Percentiles rank a stretch among this genome's conserved stretches.
phyloP scores from a whole-genome alignment of 2,329 filamentous ascomycete species.

The Diaporthe amygdali region DNA sequence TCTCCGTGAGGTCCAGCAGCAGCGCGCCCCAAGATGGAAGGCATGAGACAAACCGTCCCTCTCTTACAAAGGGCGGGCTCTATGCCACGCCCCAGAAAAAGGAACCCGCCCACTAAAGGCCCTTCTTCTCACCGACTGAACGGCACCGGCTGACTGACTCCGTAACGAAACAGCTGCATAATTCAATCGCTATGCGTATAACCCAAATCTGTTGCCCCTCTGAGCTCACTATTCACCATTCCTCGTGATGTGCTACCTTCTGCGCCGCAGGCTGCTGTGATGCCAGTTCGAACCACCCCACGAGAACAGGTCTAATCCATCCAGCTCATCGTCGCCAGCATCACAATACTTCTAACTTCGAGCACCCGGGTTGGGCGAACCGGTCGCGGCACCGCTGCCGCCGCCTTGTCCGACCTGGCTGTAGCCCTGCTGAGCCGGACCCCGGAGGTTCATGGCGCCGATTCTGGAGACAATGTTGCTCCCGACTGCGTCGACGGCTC shows the following conservation, averaged over 20 bases:
- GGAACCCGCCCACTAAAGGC: neutral
- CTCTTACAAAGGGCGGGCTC: neutral
- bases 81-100: neutral
- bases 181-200: constrained; percentile 5
- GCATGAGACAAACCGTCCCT: neutral
- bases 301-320: neutral
- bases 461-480: constrained; percentile 88
- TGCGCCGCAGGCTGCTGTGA: neutral
- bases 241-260: too few species aligned
- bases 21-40: neutral
- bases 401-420: neutral
- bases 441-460: constrained; percentile 77
- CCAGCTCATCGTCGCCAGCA: neutral
- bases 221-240: neutral
- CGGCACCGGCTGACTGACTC: neutral
- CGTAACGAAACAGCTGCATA: constrained; percentile 1
- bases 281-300: neutral
- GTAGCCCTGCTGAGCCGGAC: constrained; percentile 30
- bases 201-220: neutral
- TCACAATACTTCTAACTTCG: neutral
- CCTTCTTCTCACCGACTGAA: neutral
- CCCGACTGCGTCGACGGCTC: constrained; percentile 91
- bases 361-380: constrained; percentile 3
- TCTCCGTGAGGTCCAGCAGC: neutral
- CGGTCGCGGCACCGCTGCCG: neutral